Percentiles rank a stretch among this genome's conserved stretches.
Evolutionary conservation across 768 basidiomycete genomes (phyloP).

Genomic region (Pseudohyphozyma bogoriensis): DNA sequence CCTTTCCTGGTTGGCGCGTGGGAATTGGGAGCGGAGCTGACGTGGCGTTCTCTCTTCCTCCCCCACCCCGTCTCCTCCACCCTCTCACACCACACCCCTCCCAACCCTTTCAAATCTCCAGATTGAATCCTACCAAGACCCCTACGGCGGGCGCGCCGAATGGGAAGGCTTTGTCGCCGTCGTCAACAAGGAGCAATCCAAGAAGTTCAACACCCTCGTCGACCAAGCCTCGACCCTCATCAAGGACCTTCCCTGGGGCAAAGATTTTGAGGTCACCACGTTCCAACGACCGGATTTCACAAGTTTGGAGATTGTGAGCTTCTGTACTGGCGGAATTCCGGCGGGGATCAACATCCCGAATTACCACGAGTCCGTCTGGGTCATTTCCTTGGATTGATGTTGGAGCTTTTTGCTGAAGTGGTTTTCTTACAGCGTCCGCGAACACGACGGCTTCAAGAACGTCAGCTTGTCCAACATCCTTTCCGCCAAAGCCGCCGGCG

Average conservation of each 20-base stretch:
- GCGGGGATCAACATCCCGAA: conserved; percentile 57
- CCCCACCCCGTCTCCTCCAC: too few species aligned
- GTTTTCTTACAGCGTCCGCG: conserved; percentile 56
- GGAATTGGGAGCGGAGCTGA: too few species aligned
- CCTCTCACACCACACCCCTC: too few species aligned
- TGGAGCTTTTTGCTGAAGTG: neutral
- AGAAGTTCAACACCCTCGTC: conserved; percentile 61
- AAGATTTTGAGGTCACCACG: conserved; percentile 40
- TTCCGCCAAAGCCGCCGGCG: conserved; percentile 74
- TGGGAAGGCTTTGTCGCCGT: conserved; percentile 57
- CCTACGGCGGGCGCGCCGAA: conserved; percentile 80
- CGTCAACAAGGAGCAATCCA: conserved; percentile 39
- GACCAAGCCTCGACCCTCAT: conserved; percentile 66
- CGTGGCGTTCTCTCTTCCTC: too few species aligned
- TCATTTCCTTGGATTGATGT: too few species aligned
- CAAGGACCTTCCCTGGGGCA: conserved; percentile 72
- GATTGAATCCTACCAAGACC: conserved; percentile 64
- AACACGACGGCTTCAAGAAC: conserved; percentile 76
- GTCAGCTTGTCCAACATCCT: conserved; percentile 79
- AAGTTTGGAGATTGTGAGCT: conserved; percentile 68
- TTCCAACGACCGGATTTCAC: conserved; percentile 78
- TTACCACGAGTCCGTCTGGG: neutral
- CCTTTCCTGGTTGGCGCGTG: too few species aligned
- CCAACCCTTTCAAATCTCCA: too few species aligned
- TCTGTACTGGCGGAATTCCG: conserved; percentile 80